Conservation (phyloP, 176 grass and related monocot species). For the Hordeum vulgare region DNA sequence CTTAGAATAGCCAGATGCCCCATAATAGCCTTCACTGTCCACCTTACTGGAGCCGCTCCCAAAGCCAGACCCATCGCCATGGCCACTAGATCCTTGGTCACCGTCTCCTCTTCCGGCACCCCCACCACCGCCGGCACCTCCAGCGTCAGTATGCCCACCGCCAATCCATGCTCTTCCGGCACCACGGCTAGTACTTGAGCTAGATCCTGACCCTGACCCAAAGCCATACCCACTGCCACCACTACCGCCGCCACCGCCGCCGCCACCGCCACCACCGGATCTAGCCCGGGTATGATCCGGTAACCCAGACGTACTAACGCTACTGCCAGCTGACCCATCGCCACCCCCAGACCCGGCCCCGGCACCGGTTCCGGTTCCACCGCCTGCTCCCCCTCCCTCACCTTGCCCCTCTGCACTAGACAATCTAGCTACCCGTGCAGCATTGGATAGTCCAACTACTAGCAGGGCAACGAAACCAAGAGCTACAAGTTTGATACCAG, state of each 20-base stretch:
- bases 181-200: not conserved
- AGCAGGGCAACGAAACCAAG: not conserved
- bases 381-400: not conserved
- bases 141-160: not conserved
- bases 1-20: not conserved
- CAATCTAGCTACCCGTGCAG: not conserved
- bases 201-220: not conserved
- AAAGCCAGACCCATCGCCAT: not conserved
- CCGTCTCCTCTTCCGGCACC: not conserved
- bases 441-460: not conserved
- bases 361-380: not conserved
- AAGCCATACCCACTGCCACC: not conserved
- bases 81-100: not conserved
- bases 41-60: not conserved
- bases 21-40: not conserved
- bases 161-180: not conserved
- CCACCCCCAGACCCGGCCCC: not conserved
- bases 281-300: not conserved
- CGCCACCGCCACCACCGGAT: not conserved
- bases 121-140: not conserved
- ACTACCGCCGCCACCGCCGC: not conserved
- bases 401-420: not conserved
- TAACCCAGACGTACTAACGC: not conserved
- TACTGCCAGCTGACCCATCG: not conserved
- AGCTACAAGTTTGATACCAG: not conserved